A percentile compares a stretch with the other conserved stretches of the same genome.
These are phyloP conservation scores for Candida suzukii DNA, from an alignment of 805 yeast species.

Conservation along the genomic window DNA sequence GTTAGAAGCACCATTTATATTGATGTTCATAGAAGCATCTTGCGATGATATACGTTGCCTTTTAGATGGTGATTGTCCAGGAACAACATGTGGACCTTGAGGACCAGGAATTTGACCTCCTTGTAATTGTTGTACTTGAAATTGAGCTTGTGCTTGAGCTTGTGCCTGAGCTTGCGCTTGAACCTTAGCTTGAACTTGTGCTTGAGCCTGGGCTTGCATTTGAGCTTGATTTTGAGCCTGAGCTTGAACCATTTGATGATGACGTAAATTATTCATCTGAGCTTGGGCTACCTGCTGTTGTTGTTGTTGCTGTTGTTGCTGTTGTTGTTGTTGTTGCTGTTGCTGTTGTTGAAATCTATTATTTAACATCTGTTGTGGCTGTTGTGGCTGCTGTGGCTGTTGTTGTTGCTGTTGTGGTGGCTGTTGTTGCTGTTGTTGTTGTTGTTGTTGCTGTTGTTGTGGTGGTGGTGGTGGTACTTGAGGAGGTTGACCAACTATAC, in stretches of 20 bases:
- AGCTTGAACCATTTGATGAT: slow-evolving; percentile 13
- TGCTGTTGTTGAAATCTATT: neutral
- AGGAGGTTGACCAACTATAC: slow-evolving; percentile 2
- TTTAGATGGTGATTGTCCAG: slow-evolving; percentile 21
- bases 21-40: neutral
- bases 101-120: slow-evolving; percentile 8
- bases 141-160: slow-evolving; percentile 7
- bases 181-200: slow-evolving; percentile 5
- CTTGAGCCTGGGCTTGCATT: slow-evolving; percentile 9
- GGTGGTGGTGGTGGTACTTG: slow-evolving; percentile 11
- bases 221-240: slow-evolving; percentile 14
- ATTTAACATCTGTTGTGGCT: slow-evolving; percentile 1
- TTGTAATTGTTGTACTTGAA: slow-evolving; percentile 3
- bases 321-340: slow-evolving; percentile 14
- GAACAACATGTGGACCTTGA: slow-evolving; percentile 3
- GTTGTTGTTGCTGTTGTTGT: slow-evolving; percentile 9
- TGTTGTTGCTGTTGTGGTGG: slow-evolving; percentile 8
- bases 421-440: slow-evolving; percentile 14
- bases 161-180: slow-evolving; percentile 12
- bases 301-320: neutral
- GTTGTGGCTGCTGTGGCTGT: slow-evolving; percentile 2
- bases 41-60: slow-evolving; percentile 13
- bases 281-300: slow-evolving; percentile 16
- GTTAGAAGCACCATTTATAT: slow-evolving; percentile 5
- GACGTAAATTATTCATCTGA: slow-evolving; percentile 19